Evolutionary conservation across 2,329 filamentous ascomycete species (phyloP).

Genomic region (Pleochaeta shiraiana): DNA sequence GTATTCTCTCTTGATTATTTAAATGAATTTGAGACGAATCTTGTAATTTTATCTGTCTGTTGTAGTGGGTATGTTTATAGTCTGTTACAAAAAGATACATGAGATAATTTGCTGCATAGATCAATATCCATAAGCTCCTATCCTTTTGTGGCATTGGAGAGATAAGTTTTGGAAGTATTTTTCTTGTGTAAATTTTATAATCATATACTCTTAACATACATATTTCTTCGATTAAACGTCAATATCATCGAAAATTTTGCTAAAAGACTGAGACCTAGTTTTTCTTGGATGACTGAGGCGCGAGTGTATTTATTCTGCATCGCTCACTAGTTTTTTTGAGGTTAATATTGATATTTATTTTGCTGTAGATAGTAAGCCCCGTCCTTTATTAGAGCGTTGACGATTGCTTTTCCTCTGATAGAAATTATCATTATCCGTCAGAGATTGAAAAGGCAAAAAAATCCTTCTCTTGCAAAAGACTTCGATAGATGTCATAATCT

Average conservation of each 20-base stretch:
- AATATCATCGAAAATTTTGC: too few relatives aligned
- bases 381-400: neutral
- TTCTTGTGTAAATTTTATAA: neutral
- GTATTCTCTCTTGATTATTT: neutral
- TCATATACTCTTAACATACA: neutral
- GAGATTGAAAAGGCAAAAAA: neutral
- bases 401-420: neutral
- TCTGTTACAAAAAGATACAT: neutral
- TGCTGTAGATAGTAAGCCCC: neutral
- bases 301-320: neutral
- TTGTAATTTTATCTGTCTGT: neutral
- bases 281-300: neutral
- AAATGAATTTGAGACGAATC: neutral
- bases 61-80: neutral
- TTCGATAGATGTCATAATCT: neutral
- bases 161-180: neutral
- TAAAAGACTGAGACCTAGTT: slow-evolving; percentile 1
- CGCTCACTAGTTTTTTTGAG: neutral
- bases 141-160: neutral
- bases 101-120: neutral
- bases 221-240: too few relatives aligned
- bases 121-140: neutral
- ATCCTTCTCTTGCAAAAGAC: neutral
- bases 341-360: neutral
- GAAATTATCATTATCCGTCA: neutral